Evolutionary conservation across 139 green algal genomes (phyloP).

Genomic region (Edaphochlamys debaryana): DNA sequence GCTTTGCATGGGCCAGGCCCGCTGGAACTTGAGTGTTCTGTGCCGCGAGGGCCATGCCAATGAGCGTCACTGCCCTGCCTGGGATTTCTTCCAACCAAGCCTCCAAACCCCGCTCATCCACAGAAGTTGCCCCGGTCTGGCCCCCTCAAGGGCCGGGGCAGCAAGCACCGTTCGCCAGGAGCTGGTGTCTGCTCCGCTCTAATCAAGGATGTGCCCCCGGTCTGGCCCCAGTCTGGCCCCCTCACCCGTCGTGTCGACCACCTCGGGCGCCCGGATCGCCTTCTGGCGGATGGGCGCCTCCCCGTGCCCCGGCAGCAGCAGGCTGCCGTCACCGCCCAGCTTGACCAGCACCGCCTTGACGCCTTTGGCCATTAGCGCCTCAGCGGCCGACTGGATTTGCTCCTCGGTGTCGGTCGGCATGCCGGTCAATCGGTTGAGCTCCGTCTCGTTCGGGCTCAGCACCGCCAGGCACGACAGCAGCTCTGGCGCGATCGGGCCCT

Average conservation of each 20-base stretch:
- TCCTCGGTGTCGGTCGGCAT: slow-evolving; percentile 63
- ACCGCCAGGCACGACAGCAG: slow-evolving; percentile 76
- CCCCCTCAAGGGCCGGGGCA: too few relatives aligned
- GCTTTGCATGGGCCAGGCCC: too few relatives aligned
- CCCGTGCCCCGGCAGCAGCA: slow-evolving; percentile 67
- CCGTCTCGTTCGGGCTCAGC: slow-evolving; percentile 93
- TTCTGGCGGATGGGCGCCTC: slow-evolving; percentile 49
- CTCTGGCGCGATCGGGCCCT: slow-evolving; percentile 66
- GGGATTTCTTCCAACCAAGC: too few relatives aligned
- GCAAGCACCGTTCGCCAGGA: too few relatives aligned
- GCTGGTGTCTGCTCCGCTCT: too few relatives aligned
- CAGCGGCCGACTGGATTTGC: slow-evolving; percentile 59
- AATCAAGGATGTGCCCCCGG: too few relatives aligned
- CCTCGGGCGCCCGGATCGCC: slow-evolving; percentile 57
- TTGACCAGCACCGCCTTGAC: slow-evolving; percentile 87
- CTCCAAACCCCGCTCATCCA: too few relatives aligned
- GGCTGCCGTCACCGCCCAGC: slow-evolving; percentile 78
- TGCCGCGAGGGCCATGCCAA: too few relatives aligned
- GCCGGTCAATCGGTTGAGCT: slow-evolving; percentile 80
- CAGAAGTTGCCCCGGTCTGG: too few relatives aligned
- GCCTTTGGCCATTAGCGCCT: slow-evolving; percentile 66
- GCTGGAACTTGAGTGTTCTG: too few relatives aligned
- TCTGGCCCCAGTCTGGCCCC: too few relatives aligned
- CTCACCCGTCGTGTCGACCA: slow-evolving; percentile 85
- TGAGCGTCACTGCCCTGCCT: too few relatives aligned